Base-by-base conservation (phyloP, 139 green algal species). In the Micractinium conductrix region DNA sequence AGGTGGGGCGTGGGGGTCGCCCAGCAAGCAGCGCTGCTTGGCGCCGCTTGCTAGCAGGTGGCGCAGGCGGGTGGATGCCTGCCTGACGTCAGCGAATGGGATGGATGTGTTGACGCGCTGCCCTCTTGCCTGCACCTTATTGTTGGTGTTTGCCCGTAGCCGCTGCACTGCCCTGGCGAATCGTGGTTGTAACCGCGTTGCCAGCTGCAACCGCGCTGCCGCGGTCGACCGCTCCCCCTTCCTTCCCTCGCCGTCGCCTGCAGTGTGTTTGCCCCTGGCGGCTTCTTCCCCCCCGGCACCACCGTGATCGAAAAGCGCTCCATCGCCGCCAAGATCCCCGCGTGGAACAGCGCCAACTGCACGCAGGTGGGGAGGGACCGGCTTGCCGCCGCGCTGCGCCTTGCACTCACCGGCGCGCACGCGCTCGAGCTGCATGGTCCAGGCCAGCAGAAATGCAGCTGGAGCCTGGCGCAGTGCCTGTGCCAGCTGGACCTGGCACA, bases 221-320 rank as follows among this genome's bases (percentile, higher is more conserved):
- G n/a, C n/a, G n/a, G n/a, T n/a, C n/a, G n/a, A n/a, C n/a, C n/a
- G n/a, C n/a, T n/a, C 7, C 40, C 7, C 2, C 70, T 35, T 12
- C 40, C 5, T 1, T 4, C 24, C 40, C 2, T 17, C 70, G 42
- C 26, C 70, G 26, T 2, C 70, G 8, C 67, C 35, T 42, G 58
- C 58, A 83, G 74, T 42, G 88, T 89, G 44, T 91, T 89, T 45
- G 17, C 53, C 21, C 86, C 86, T 35, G 82, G 86, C 42, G 88
- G 90, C 68, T 88, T 91, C 42, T 80, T 91, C 73, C 90, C 88
- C 24, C 86, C 86, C 16, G 90, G 88, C 86, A 92, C 90, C 43
- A 89, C 90, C 5, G 81, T 80, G 42, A 83, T 93, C 5, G 90
- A 93, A 80, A 86, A 89, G 86, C 83, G 90, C 53, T 85, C 79